Conservation (phyloP, 2,329 filamentous ascomycete species). For the Fusarium nurragi region DNA sequence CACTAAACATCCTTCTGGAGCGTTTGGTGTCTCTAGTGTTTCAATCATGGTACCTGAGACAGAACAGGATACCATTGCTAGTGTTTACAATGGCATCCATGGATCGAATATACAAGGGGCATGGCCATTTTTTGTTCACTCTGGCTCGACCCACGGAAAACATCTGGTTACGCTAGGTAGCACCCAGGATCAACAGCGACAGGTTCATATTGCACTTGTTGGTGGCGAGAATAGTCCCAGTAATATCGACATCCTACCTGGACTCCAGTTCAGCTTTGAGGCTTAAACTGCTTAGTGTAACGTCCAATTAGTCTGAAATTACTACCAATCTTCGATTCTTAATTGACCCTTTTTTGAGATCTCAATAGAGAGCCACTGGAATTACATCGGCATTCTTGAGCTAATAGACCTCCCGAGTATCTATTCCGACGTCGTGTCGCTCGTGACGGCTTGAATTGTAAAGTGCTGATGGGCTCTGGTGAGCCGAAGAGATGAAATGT, state of each 20-base stretch:
- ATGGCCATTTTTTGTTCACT: slow-evolving; percentile 27
- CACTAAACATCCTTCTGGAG: slow-evolving; percentile 17
- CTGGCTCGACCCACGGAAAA: neutral
- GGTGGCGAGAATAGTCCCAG: neutral
- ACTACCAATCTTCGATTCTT: too few species aligned
- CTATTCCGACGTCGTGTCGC: too few species aligned
- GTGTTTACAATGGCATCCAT: slow-evolving; percentile 24
- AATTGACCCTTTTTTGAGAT: too few species aligned
- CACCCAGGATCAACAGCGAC: neutral
- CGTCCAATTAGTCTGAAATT: too few species aligned
- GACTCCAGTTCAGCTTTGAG: slow-evolving; percentile 6
- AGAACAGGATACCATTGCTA: neutral
- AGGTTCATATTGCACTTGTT: slow-evolving; percentile 4
- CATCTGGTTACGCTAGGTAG: neutral
- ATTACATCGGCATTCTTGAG: too few species aligned
- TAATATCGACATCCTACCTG: slow-evolving; percentile 15
- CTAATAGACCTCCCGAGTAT: too few species aligned
- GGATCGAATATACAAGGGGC: neutral
- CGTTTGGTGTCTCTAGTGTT: neutral
- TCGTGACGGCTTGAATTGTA: too few species aligned
- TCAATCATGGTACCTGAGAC: neutral
- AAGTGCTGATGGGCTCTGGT: too few species aligned
- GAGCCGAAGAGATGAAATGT: too few species aligned
- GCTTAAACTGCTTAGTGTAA: too few species aligned
- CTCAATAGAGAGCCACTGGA: too few species aligned